These are phyloP conservation scores for Amanita jacksonii DNA, from an alignment of 768 basidiomycete species.

Conservation along the genomic window DNA sequence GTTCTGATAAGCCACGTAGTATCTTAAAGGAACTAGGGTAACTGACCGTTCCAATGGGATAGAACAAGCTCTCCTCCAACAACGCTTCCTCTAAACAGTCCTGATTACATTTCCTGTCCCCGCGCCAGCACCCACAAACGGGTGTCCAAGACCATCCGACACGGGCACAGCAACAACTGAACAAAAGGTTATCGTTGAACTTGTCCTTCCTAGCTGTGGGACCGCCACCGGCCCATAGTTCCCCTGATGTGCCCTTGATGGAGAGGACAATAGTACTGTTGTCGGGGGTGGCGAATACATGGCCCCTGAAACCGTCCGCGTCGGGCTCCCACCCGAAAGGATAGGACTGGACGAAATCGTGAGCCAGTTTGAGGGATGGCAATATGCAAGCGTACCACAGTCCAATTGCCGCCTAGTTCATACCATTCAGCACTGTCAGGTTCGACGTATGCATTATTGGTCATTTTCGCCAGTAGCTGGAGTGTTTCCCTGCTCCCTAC, in stretches of 20 bases:
- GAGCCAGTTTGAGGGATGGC: neutral
- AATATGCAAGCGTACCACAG: slow-evolving; percentile 30
- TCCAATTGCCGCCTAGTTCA: slow-evolving; percentile 55
- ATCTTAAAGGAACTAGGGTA: neutral
- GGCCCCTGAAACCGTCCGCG: slow-evolving; percentile 81
- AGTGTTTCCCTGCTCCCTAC: slow-evolving; percentile 68
- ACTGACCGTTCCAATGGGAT: slow-evolving; percentile 80
- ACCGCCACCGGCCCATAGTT: slow-evolving; percentile 62
- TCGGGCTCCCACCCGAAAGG: slow-evolving; percentile 92
- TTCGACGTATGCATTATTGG: slow-evolving; percentile 79
- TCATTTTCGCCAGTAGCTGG: slow-evolving; percentile 86
- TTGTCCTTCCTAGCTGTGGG: slow-evolving; percentile 89
- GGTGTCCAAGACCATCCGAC: slow-evolving; percentile 92
- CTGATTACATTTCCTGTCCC: slow-evolving; percentile 75
- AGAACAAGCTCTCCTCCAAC: slow-evolving; percentile 76
- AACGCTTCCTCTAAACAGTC: slow-evolving; percentile 70
- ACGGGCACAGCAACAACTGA: slow-evolving; percentile 90
- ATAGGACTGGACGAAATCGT: slow-evolving; percentile 35
- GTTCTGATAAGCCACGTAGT: slow-evolving; percentile 5
- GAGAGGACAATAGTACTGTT: slow-evolving; percentile 81
- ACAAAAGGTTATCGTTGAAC: slow-evolving; percentile 86
- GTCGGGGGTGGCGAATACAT: slow-evolving; percentile 78
- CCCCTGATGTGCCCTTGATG: slow-evolving; percentile 91
- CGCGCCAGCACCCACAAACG: slow-evolving; percentile 82
- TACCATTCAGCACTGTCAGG: slow-evolving; percentile 69